Conservation (phyloP, 1,139 yeast genomes). For the Taiozyma onychis region DNA sequence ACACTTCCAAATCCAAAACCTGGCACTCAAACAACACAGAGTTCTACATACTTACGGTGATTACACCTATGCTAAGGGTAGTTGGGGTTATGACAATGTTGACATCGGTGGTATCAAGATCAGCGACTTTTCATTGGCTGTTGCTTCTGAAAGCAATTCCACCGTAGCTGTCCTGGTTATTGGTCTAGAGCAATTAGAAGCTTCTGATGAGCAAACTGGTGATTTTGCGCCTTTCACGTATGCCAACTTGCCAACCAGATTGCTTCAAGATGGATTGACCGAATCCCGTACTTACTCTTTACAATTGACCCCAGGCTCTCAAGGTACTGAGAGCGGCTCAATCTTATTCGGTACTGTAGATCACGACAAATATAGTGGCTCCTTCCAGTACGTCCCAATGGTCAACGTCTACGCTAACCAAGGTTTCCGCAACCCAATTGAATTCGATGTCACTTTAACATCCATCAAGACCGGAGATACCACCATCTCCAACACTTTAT, state of each 20-base stretch:
- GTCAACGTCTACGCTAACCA: conserved; percentile 26
- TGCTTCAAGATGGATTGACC: conserved; percentile 45
- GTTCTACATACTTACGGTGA: conserved; percentile 58
- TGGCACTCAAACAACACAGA: conserved; percentile 39
- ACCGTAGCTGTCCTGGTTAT: conserved; percentile 56
- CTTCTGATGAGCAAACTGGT: conserved; percentile 26
- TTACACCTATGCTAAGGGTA: conserved; percentile 49
- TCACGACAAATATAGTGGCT: conserved; percentile 41
- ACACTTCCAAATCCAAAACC: conserved; percentile 33
- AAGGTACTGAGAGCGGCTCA: conserved; percentile 35
- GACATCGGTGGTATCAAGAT: conserved; percentile 38
- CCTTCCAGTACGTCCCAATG: conserved; percentile 37
- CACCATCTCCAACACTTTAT: conserved; percentile 22
- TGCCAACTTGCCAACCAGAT: conserved; percentile 50
- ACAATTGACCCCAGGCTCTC: conserved; percentile 31
- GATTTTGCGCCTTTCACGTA: conserved; percentile 28
- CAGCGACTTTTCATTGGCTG: conserved; percentile 38
- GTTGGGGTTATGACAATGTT: conserved; percentile 55
- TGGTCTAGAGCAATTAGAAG: conserved; percentile 48
- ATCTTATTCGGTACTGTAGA: conserved; percentile 55
- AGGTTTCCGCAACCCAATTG: conserved; percentile 24
- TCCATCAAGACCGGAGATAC: conserved; percentile 32
- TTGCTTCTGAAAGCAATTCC: conserved; percentile 47
- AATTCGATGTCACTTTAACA: conserved; percentile 40
- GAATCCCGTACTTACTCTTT: conserved; percentile 46